These are phyloP conservation scores for Ministeria vibrans DNA, from an alignment of 78 protist species.

Conservation along the genomic window DNA sequence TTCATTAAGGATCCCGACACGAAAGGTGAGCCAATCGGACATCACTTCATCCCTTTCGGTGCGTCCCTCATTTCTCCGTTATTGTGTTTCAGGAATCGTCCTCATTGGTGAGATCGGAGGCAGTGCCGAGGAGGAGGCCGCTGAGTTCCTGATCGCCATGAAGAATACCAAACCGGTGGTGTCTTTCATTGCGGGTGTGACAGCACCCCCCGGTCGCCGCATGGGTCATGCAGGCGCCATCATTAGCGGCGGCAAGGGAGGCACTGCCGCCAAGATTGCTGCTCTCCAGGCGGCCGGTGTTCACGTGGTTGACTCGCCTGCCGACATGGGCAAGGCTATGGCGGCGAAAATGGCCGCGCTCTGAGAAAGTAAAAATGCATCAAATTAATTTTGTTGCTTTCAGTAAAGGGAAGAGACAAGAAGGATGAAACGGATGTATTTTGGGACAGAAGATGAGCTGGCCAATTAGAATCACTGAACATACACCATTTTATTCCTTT, in stretches of 20 bases:
- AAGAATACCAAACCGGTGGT: conserved; percentile 86
- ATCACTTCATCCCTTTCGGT: no score
- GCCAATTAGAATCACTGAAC: no score
- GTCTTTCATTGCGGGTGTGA: conserved; percentile 90
- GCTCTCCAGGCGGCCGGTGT: conserved; percentile 83
- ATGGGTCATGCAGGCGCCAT: conserved; percentile 99
- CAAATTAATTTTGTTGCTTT: no score
- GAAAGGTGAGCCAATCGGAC: conserved; percentile 57
- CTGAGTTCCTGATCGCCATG: conserved; percentile 66
- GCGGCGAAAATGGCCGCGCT: conserved; percentile 26
- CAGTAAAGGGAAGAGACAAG: no score
- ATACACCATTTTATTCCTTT: no score
- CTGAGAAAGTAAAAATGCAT: no score
- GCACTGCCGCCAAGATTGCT: conserved; percentile 86
- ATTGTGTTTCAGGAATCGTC: conserved; percentile 51
- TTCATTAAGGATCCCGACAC: conserved; percentile 86
- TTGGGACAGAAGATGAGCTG: no score
- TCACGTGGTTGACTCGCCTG: conserved; percentile 77
- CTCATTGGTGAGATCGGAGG: conserved; percentile 99
- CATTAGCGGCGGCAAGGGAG: conserved; percentile 95
- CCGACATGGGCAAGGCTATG: conserved; percentile 70
- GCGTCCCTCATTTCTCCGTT: not conserved
- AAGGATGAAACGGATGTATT: no score
- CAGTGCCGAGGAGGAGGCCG: conserved; percentile 97
- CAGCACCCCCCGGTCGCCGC: conserved; percentile 98